These are phyloP conservation scores for Brachypodium distachyon DNA, from an alignment of 202 grass and related monocot species.

Conservation along the genomic window DNA sequence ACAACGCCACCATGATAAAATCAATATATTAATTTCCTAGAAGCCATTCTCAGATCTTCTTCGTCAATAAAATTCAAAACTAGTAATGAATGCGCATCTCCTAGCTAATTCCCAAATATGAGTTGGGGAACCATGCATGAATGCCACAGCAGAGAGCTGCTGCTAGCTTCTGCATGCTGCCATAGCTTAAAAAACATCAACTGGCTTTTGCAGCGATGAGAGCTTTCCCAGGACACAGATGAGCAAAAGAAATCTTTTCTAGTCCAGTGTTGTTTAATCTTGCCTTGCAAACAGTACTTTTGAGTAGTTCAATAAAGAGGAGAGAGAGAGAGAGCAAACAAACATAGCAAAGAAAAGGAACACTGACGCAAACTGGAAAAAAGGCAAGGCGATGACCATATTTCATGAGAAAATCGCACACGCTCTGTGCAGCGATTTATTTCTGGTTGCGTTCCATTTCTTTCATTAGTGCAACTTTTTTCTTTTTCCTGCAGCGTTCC, in stretches of 20 bases:
- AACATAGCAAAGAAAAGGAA: background rate
- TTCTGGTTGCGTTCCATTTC: background rate
- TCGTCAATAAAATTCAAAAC: background rate
- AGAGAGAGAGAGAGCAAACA: background rate
- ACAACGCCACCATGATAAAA: background rate
- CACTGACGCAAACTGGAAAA: conserved; percentile 3
- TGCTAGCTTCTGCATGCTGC: conserved; percentile 17
- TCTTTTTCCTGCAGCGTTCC: background rate
- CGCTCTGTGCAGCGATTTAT: background rate
- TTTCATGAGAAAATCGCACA: conserved; percentile 41
- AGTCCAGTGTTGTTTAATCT: conserved; percentile 46
- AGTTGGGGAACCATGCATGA: conserved; percentile 20
- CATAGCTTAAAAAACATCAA: conserved; percentile 27
- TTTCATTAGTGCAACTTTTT: background rate
- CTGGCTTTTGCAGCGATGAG: conserved; percentile 25
- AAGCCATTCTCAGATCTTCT: conserved; percentile 14
- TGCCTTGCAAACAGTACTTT: conserved; percentile 47
- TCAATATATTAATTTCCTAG: conserved; percentile 7
- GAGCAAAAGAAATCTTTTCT: conserved; percentile 41
- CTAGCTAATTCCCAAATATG: background rate
- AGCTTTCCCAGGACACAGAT: conserved; percentile 20
- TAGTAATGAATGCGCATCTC: conserved; percentile 6
- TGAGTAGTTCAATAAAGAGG: conserved; percentile 16
- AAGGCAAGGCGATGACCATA: conserved; percentile 12
- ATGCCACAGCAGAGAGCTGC: conserved; percentile 35